These are phyloP conservation scores for Cladophialophora bantiana DNA, from an alignment of 2,329 filamentous ascomycete species.

Conservation along the genomic window DNA sequence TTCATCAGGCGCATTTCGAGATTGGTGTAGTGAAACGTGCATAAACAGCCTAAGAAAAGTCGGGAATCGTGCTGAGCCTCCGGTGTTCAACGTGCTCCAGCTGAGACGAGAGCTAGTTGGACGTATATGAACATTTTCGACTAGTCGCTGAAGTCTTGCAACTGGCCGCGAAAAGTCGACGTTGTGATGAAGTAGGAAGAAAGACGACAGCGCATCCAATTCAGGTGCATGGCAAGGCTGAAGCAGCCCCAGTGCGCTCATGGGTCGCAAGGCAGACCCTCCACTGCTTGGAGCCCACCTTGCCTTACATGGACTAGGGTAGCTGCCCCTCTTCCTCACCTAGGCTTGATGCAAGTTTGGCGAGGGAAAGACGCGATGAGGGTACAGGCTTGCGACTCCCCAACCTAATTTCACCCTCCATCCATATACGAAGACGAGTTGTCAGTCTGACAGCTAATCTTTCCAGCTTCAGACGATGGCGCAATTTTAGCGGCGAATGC, in stretches of 20 bases:
- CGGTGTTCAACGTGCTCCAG: no score
- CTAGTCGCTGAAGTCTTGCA: no score
- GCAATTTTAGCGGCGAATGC: conserved; percentile 3
- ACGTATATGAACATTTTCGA: no score
- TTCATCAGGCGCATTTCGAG: conserved; percentile 6
- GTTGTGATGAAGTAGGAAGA: no score
- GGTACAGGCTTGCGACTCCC: not conserved
- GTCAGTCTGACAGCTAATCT: not conserved
- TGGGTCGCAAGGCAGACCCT: no score
- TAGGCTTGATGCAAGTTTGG: not conserved
- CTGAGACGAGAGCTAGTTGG: no score
- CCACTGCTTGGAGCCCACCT: no score
- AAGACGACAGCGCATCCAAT: no score
- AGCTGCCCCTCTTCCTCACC: not conserved
- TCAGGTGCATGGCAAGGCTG: no score
- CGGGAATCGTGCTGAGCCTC: not conserved
- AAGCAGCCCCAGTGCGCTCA: no score
- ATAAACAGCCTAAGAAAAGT: not conserved
- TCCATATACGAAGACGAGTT: not conserved
- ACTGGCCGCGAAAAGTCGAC: no score
- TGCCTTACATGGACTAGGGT: not conserved
- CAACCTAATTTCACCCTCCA: not conserved
- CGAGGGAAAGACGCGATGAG: not conserved
- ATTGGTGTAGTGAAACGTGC: not conserved
- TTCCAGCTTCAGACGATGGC: not conserved